Percentiles rank a stretch among this genome's conserved stretches.
phyloP scores from a whole-genome alignment of 345 rosid species.

The Combretum micranthum region DNA sequence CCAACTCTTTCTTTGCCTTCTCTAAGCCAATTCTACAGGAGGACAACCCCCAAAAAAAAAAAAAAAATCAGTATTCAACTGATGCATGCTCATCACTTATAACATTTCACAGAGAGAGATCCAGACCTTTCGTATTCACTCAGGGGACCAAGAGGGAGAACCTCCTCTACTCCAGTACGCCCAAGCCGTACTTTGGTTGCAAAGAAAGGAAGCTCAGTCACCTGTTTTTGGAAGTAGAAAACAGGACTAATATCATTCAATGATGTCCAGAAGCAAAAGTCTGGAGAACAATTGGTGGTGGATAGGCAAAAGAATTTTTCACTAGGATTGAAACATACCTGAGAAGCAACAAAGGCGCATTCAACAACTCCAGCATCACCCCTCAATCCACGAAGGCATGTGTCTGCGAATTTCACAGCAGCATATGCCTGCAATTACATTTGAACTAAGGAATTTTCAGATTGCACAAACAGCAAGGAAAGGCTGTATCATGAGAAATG shows the following conservation, averaged over 20 bases:
- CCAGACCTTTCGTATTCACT: slow-evolving; percentile 78
- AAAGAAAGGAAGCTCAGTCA: slow-evolving; percentile 93
- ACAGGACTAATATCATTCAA: background rate
- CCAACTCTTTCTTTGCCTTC: slow-evolving; percentile 85
- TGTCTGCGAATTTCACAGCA: slow-evolving; percentile 96
- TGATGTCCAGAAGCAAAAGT: background rate
- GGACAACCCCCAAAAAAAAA: background rate
- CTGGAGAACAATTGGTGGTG: too few relatives aligned
- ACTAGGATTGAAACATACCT: slow-evolving; percentile 24
- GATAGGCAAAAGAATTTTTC: too few relatives aligned
- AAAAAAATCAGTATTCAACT: background rate
- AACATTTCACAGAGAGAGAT: background rate
- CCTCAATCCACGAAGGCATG: slow-evolving; percentile 75
- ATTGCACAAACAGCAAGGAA: background rate
- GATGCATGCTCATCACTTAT: background rate
- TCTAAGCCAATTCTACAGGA: slow-evolving; percentile 57
- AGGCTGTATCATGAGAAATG: background rate
- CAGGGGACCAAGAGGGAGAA: slow-evolving; percentile 69
- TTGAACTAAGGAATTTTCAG: too few relatives aligned
- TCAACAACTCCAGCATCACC: slow-evolving; percentile 68
- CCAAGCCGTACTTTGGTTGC: slow-evolving; percentile 85
- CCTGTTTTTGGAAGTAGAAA: slow-evolving; percentile 30
- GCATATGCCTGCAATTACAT: slow-evolving; percentile 71
- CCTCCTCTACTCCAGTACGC: slow-evolving; percentile 69
- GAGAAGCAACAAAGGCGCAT: slow-evolving; percentile 83